Conservation (phyloP, 352 stramenopile genomes). For the Pythium myriotylum region DNA sequence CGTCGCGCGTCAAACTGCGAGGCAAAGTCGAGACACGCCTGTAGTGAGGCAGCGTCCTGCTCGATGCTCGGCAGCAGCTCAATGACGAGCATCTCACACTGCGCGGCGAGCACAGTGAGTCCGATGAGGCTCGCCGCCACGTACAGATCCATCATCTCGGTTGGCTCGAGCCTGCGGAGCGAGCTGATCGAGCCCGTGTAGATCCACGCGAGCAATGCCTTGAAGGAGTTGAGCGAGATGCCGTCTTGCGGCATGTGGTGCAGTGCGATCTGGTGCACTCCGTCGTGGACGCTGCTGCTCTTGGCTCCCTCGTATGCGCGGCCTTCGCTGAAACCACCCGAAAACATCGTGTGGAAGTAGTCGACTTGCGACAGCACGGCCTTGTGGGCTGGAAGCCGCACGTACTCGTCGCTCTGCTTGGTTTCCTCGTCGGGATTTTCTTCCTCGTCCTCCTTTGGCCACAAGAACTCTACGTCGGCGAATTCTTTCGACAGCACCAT, state of each 20-base stretch:
- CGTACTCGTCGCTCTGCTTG: slow-evolving; percentile 30
- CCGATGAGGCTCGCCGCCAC: slow-evolving; percentile 62
- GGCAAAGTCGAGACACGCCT: slow-evolving; percentile 66
- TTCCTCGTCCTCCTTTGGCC: slow-evolving; percentile 34
- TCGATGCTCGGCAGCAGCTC: slow-evolving; percentile 44
- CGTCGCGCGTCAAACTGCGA: slow-evolving; percentile 57
- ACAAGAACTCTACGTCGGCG: slow-evolving; percentile 80
- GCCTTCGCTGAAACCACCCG: slow-evolving; percentile 80
- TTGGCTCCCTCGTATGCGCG: slow-evolving; percentile 11
- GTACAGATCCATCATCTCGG: slow-evolving; percentile 74
- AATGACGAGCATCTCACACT: slow-evolving; percentile 68
- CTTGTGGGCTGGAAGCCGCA: slow-evolving; percentile 65
- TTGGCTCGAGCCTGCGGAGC: slow-evolving; percentile 47
- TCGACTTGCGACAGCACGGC: slow-evolving; percentile 73
- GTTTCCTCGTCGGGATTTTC: slow-evolving; percentile 23
- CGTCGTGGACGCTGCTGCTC: not conserved
- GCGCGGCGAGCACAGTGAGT: slow-evolving; percentile 50
- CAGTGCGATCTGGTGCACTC: slow-evolving; percentile 59
- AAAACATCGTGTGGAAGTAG: slow-evolving; percentile 85
- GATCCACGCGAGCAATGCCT: slow-evolving; percentile 62
- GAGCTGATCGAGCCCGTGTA: slow-evolving; percentile 68
- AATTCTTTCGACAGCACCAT: slow-evolving; percentile 48
- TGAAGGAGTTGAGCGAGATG: slow-evolving; percentile 67
- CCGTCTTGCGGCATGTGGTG: slow-evolving; percentile 77
- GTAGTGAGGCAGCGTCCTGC: slow-evolving; percentile 51